Evolutionary conservation across 139 green algal genomes (phyloP), one percentile per base, ranked within the genome.

Genomic region (Penium margaritaceum): DNA sequence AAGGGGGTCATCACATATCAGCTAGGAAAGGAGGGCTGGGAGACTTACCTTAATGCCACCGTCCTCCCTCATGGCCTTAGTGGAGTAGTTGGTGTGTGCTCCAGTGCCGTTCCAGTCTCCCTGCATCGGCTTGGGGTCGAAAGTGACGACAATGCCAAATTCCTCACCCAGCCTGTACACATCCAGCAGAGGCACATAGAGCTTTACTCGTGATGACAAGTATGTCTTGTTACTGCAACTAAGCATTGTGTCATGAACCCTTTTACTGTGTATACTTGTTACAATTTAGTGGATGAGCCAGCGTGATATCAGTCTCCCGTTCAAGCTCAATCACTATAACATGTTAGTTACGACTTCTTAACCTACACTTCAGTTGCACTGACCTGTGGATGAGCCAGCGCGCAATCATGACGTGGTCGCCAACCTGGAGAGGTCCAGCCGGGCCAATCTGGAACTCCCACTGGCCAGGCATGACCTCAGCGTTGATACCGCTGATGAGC

Each of bases 371-470:
- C n/a, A n/a, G n/a, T n/a, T n/a, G n/a, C n/a, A n/a, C n/a, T n/a
- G 30, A 70, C 70, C 70, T 70, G 64, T 82, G 27, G 2, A 82
- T 41, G 39, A 82, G 69, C 68, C 95, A 98, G 39, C 89, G 87
- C 15, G 81, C 85, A 87, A 98, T 95, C 94, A 90, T 95, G 83
- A 97, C 84, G 74, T 97, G 84, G 84, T 98, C 94, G 51, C 90
- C 90, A 53, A 84, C 85, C 46, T 85, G 77, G 53, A 97, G 96
- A 78, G 91, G 91, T 14, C 76, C 83, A 85, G 83, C 91, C 51
- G 93, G 93, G 35, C 93, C 93, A 14, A 98, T 90, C 84, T 92
- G 85, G 87, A 95, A 98, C 89, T 98, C 94, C 94, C 94, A 98
- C 83, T 98, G 93, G 0, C 88, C 85, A 32, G 94, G 93, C 89